A percentile compares a stretch with the other conserved stretches of the same genome.
Conservation (phyloP, 1,284 basidiomycete species). For the Wallemia mellicola region DNA sequence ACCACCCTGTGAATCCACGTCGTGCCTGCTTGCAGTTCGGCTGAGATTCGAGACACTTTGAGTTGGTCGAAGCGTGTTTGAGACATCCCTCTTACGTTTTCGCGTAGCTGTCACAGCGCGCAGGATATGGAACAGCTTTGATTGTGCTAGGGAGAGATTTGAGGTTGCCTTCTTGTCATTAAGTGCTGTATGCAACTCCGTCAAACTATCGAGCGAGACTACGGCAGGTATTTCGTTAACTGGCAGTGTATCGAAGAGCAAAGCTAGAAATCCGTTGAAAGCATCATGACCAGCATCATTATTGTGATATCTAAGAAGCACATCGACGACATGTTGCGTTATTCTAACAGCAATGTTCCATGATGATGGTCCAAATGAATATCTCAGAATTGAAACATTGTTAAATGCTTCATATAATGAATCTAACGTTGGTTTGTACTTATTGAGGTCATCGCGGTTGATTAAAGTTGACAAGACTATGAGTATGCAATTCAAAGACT, state of each 20-base stretch:
- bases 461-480: background rate
- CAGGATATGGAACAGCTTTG: background rate
- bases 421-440: background rate
- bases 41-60: background rate
- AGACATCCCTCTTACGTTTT: background rate
- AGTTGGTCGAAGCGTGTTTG: background rate
- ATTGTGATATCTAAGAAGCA: background rate
- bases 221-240: background rate
- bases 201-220: background rate
- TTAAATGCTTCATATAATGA: background rate
- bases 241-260: background rate
- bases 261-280: background rate
- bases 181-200: background rate
- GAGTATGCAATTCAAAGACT: background rate
- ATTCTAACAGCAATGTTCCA: background rate
- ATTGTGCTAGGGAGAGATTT: background rate
- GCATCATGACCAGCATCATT: background rate
- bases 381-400: background rate
- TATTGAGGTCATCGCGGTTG: background rate
- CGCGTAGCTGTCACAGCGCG: background rate
- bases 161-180: background rate
- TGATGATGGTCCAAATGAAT: background rate
- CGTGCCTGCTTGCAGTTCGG: background rate
- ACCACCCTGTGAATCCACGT: background rate
- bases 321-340: background rate